A percentile compares a stretch with the other conserved stretches of the same genome.
phyloP scores from a whole-genome alignment of 805 yeast genomes.

The Nakazawaea ernobii region DNA sequence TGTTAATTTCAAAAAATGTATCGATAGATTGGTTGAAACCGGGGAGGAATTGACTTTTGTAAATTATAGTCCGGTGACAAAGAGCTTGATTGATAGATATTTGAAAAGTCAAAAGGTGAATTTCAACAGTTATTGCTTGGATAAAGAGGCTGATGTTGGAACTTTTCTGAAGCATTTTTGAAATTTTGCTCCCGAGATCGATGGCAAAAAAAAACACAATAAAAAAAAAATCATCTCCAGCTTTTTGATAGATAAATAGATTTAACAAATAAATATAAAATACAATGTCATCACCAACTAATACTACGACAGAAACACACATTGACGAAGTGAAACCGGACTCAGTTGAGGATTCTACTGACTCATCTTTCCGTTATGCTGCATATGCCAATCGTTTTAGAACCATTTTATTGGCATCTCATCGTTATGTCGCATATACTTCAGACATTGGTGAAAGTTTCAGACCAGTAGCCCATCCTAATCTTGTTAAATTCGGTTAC shows the following conservation, averaged over 20 bases:
- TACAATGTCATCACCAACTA: not conserved
- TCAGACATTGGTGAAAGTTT: conserved; percentile 85
- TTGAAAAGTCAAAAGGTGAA: conserved; percentile 1
- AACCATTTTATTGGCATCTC: conserved; percentile 67
- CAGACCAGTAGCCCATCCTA: conserved; percentile 74
- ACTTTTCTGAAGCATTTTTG: not conserved
- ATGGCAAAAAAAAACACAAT: not conserved
- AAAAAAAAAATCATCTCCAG: not conserved
- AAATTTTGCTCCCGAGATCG: not conserved
- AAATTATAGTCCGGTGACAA: conserved; percentile 25
- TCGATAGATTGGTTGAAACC: conserved; percentile 15
- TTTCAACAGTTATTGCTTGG: conserved; percentile 1
- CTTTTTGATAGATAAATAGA: not conserved
- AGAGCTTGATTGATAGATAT: conserved; percentile 18
- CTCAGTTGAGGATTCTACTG: conserved; percentile 33
- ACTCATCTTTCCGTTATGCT: conserved; percentile 60
- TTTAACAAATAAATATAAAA: not conserved
- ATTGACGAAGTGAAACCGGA: conserved; percentile 1
- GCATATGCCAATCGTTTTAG: conserved; percentile 75
- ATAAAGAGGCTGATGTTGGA: not conserved
- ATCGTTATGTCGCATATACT: conserved; percentile 80
- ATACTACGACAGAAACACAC: not conserved
- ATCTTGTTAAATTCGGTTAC: conserved; percentile 58
- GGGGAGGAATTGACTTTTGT: conserved; percentile 17
- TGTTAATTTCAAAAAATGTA: conserved; percentile 26